Percentiles rank a stretch among this genome's conserved stretches.
Evolutionary conservation across 2,329 filamentous ascomycete species (phyloP).

Genomic region (Plenodomus tracheiphilus): DNA sequence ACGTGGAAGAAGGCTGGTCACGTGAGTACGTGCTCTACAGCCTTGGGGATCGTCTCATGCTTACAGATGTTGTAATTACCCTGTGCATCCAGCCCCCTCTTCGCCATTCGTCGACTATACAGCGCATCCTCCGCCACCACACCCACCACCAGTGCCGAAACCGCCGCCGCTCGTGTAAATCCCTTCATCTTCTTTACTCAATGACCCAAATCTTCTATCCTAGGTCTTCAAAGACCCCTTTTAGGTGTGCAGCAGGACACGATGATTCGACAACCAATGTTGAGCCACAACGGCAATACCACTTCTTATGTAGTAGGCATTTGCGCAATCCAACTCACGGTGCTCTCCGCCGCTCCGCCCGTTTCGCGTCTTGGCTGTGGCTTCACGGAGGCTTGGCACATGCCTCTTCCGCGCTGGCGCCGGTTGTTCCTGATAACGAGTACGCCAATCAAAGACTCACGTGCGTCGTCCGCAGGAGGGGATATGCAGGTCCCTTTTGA

Average conservation of each 20-base stretch:
- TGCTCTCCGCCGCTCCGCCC: constrained; percentile 9
- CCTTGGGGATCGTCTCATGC: too few species aligned
- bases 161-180: constrained; percentile 4
- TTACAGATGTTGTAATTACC: constrained; percentile 43
- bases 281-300: too few species aligned
- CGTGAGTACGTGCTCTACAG: background rate
- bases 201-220: too few species aligned
- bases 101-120: constrained; percentile 32
- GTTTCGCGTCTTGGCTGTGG: constrained; percentile 20
- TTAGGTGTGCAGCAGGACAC: too few species aligned
- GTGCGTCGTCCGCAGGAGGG: constrained; percentile 17
- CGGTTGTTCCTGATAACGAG: constrained; percentile 25
- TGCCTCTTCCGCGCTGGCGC: constrained; percentile 23
- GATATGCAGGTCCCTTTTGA: constrained; percentile 8
- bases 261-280: too few species aligned
- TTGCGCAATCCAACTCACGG: too few species aligned
- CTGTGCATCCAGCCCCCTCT: constrained; percentile 36
- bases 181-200: constrained; percentile 39
- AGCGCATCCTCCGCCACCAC: constrained; percentile 33
- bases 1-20: constrained; percentile 65
- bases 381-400: constrained; percentile 32
- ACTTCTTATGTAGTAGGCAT: constrained; percentile 28
- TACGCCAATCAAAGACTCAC: constrained; percentile 33
- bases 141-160: constrained; percentile 21
- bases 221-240: too few species aligned